Evolutionary conservation across 352 stramenopile genomes (phyloP), one percentile per base, ranked within the genome.

Genomic region (Phytophthora cajani): DNA sequence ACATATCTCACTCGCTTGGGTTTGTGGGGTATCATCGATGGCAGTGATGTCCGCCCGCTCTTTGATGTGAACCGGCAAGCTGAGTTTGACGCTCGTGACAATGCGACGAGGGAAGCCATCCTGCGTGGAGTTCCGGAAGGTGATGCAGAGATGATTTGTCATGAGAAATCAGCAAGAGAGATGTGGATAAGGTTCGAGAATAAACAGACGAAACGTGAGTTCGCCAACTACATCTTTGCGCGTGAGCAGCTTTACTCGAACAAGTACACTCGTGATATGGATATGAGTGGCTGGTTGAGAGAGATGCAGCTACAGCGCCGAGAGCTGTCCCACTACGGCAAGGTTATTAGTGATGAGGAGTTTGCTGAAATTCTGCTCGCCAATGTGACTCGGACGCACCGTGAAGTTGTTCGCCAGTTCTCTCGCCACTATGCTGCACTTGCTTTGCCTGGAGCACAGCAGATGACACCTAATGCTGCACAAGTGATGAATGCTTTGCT

Each of bases 121-220:
- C 30, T 11, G 30, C 7, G 32, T 40, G 54, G 62, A 14, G 33
- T 69, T n/a, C 54, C 33, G 7, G 30, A 46, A 12, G 12, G 19
- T 6, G 62, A 69, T 59, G 62, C 54, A 30, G 44, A 69, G 21
- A 63, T 63, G 62, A 54, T 69, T n/a, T 69, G 62, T 53, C 54
- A 55, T 36, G 62, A 69, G 17, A 12, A 6, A 1, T 59, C 32
- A 10, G 62, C 62, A 12, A 19, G 17, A 9, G 19, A 51, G 2
- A 69, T 63, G 44, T 58, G 52, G 53, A 33, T 38, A 8, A 7
- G 21, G 30, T 62, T 67, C 9, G 42, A 58, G 42, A 57, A 69
- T n/a, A 63, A 52, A 23, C 62, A 69, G 16, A 63, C 53, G 10
- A 69, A 69, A 33, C 53, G 44, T 33, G 62, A 63, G 7, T 69